A percentile compares a stretch with the other conserved stretches of the same genome.
Evolutionary conservation across 2,329 filamentous ascomycete species (phyloP).

Genomic region (Diaporthe citri): DNA sequence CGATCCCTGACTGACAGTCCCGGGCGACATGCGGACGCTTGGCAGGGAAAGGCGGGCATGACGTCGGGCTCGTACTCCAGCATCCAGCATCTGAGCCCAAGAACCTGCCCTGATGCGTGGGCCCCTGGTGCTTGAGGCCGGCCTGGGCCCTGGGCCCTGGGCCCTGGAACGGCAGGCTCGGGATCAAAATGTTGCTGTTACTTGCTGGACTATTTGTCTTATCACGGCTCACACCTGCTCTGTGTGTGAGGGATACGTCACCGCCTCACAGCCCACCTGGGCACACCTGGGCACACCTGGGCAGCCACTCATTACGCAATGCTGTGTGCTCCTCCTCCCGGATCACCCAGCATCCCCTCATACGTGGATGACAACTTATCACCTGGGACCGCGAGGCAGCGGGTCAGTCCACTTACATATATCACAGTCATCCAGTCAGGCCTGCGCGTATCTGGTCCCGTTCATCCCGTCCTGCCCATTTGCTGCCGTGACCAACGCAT

Average conservation of each 20-base stretch:
- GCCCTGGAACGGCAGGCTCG: constrained; percentile 1
- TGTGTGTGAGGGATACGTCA: constrained; percentile 5
- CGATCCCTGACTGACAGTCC: not conserved
- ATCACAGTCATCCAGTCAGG: not conserved
- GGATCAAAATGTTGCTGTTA: not conserved
- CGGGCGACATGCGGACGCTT: not conserved
- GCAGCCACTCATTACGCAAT: constrained; percentile 17
- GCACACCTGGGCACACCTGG: not conserved
- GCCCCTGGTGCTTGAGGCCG: not conserved
- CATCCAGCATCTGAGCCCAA: too few species aligned
- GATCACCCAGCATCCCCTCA: not conserved
- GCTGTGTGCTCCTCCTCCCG: not conserved
- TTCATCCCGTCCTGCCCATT: not conserved
- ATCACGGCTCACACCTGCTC: not conserved
- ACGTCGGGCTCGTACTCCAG: constrained; percentile 22
- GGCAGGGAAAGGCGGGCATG: constrained; percentile 1
- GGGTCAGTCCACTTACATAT: not conserved
- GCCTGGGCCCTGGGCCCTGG: not conserved
- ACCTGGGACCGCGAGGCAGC: not conserved
- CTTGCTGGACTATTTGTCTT: not conserved
- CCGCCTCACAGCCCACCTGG: constrained; percentile 24
- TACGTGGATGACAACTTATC: not conserved
- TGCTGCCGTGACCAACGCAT: not conserved
- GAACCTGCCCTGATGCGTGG: too few species aligned
- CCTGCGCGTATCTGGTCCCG: not conserved